These are phyloP conservation scores for Phaeophleospora eucalypticola DNA, from an alignment of 2,329 filamentous ascomycete genomes.

Conservation along the genomic window DNA sequence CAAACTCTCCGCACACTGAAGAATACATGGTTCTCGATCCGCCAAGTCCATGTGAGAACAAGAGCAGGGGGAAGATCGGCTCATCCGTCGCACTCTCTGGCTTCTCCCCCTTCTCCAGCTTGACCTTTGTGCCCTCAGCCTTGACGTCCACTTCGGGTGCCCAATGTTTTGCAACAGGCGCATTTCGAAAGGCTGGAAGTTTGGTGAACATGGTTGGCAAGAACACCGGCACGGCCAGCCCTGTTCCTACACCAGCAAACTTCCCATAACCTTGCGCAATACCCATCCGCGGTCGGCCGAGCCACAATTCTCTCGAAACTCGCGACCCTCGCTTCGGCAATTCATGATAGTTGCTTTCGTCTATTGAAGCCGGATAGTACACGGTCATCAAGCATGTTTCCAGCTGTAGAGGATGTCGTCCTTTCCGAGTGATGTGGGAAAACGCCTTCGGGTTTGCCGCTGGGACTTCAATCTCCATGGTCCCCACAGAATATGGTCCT, in stretches of 20 bases:
- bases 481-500: slow-evolving; percentile 50
- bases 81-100: slow-evolving; percentile 33
- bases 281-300: slow-evolving; percentile 54
- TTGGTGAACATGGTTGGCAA: slow-evolving; percentile 61
- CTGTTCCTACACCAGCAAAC: slow-evolving; percentile 51
- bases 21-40: slow-evolving; percentile 61
- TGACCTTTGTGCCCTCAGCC: slow-evolving; percentile 38
- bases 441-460: slow-evolving; percentile 45
- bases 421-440: slow-evolving; percentile 48
- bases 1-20: slow-evolving; percentile 61
- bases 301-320: slow-evolving; percentile 57
- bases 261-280: slow-evolving; percentile 60
- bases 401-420: slow-evolving; percentile 47
- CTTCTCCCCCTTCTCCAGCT: slow-evolving; percentile 39
- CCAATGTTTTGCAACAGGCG: slow-evolving; percentile 54
- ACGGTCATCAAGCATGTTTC: slow-evolving; percentile 61
- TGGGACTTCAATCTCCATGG: slow-evolving; percentile 55
- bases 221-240: slow-evolving; percentile 50
- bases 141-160: slow-evolving; percentile 38
- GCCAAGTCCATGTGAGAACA: slow-evolving; percentile 65
- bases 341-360: slow-evolving; percentile 32
- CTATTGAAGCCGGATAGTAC: slow-evolving; percentile 57
- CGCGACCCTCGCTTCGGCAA: slow-evolving; percentile 25
- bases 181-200: slow-evolving; percentile 60
- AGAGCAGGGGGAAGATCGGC: slow-evolving; percentile 57